Evolutionary conservation across 2,329 filamentous ascomycete species (phyloP), one percentile per base, ranked within the genome.

Genomic region (Calycina herbarum): DNA sequence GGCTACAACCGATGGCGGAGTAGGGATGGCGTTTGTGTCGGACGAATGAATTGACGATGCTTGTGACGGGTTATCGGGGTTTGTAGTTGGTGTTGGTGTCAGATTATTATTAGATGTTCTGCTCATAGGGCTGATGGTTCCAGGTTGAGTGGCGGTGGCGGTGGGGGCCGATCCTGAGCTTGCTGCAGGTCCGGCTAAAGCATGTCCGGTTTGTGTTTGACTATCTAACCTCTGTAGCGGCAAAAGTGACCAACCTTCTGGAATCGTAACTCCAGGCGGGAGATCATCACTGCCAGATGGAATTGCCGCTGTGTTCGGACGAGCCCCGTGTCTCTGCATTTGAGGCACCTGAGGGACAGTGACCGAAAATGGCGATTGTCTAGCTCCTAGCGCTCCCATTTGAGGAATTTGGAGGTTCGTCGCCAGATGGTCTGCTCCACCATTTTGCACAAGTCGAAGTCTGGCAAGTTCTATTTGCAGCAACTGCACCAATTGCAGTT

Each of bases 391-490:
- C 54, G 63, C 62, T 45, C 57, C 63, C 11, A 69, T 13, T 57
- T 67, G 70, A 38, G 74, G 72, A 33, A 77, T 65, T 67, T 73
- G 71, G 33, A 71, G 66, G 58, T 76, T 67, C 59, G 67, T 64
- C 58, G 68, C 67, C 58, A 67, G 61, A 31, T 69, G 65, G 60
- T 73, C 72, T 45, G 42, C 33, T 54, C 58, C 65, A 61, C 69
- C 71, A 59, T 67, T 69, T 64, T 71, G 76, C 69, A 66, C 74
- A 29, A 64, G 64, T 60, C 89, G 87, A 63, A 94, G 80, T 66
- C 89, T 84, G 40, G 85, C 81, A 60, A 95, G 76, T 75, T 95
- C 92, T 24, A 80, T 78, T 67, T 91, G 85, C 67, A 95, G 80
- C 17, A 87, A 79, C 62, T 89, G 84, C n/a, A 93, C 79, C n/a